Percentiles rank a stretch among this genome's conserved stretches.
phyloP scores from a whole-genome alignment of 2,329 filamentous ascomycete genomes.

The Colletotrichum trifolii region DNA sequence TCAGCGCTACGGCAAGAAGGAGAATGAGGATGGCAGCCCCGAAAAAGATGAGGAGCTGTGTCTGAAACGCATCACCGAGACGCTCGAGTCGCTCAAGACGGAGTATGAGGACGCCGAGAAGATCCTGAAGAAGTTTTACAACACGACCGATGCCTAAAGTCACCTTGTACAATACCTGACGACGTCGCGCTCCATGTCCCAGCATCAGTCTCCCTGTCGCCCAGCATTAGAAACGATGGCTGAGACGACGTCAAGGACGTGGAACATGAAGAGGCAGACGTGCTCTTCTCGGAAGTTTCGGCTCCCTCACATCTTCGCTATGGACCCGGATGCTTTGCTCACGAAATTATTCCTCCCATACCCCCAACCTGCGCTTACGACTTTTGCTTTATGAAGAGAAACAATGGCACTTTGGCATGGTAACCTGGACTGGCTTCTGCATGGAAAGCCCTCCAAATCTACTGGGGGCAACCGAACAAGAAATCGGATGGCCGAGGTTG shows the following conservation, averaged over 20 bases:
- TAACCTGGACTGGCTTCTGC: conserved; percentile 28
- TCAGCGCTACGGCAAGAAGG: conserved; percentile 87
- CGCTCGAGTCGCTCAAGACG: conserved; percentile 76
- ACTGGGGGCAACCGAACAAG: conserved; percentile 9
- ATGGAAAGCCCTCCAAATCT: conserved; percentile 12
- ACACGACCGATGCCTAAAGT: conserved; percentile 36
- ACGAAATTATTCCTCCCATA: conserved; percentile 32
- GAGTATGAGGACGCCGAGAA: conserved; percentile 81
- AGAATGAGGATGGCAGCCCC: conserved; percentile 79
- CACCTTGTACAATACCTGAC: conserved; percentile 33
- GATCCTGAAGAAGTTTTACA: conserved; percentile 75
- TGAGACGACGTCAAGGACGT: conserved; percentile 40
- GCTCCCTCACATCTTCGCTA: conserved; percentile 6
- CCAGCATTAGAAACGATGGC: conserved; percentile 49
- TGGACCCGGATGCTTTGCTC: conserved; percentile 28
- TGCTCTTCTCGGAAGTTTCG: conserved; percentile 1
- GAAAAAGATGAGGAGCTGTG: conserved; percentile 76
- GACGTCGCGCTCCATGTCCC: conserved; percentile 25
- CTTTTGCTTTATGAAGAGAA: conserved; percentile 25
- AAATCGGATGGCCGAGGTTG: conserved; percentile 16
- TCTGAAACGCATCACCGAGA: conserved; percentile 76
- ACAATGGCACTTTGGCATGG: conserved; percentile 32
- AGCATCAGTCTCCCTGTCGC: conserved; percentile 17
- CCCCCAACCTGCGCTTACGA: conserved; percentile 32
- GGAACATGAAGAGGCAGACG: conserved; percentile 30